These are phyloP conservation scores for Ophiocordyceps robertsii DNA, from an alignment of 2,329 filamentous ascomycete genomes.

Conservation along the genomic window DNA sequence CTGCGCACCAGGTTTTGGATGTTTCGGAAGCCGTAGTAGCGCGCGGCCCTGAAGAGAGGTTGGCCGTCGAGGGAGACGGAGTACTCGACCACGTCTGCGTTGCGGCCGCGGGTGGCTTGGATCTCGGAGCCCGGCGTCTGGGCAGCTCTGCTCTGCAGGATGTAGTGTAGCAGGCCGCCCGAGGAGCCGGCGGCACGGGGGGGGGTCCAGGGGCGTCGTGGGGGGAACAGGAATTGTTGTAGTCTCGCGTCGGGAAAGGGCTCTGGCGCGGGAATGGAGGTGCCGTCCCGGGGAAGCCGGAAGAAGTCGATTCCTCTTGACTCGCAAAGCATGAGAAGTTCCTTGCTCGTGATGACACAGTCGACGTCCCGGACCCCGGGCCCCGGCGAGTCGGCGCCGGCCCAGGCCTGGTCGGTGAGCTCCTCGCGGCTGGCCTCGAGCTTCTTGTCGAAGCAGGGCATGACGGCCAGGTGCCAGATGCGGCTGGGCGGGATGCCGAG, in stretches of 20 bases:
- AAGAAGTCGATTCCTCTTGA: conserved; percentile 70
- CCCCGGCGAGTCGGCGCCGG: conserved; percentile 29
- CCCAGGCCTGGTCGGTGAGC: conserved; percentile 71
- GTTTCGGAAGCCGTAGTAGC: conserved; percentile 95
- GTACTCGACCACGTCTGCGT: conserved; percentile 85
- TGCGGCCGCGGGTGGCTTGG: conserved; percentile 61
- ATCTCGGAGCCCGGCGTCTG: conserved; percentile 61
- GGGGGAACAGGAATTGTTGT: conserved; percentile 61
- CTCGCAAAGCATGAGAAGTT: conserved; percentile 79
- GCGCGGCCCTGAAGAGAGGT: conserved; percentile 62
- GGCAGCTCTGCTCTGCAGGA: conserved; percentile 61
- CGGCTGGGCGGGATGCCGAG: conserved; percentile 61
- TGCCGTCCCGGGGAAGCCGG: conserved; percentile 45
- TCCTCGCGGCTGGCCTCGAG: conserved; percentile 90
- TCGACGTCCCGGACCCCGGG: conserved; percentile 74
- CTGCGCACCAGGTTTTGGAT: conserved; percentile 96
- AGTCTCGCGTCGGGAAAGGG: conserved; percentile 63
- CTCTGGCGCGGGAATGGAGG: conserved; percentile 25
- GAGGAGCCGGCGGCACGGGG: conserved; percentile 58
- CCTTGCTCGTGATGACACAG: conserved; percentile 94
- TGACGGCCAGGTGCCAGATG: conserved; percentile 90
- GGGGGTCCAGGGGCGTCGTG: conserved; percentile 26
- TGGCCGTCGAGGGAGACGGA: conserved; percentile 45
- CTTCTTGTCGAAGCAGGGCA: conserved; percentile 99
- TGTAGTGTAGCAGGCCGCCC: conserved; percentile 78